Evolutionary conservation across 768 basidiomycete species (phyloP).

Genomic region (Lenzites betulinus): DNA sequence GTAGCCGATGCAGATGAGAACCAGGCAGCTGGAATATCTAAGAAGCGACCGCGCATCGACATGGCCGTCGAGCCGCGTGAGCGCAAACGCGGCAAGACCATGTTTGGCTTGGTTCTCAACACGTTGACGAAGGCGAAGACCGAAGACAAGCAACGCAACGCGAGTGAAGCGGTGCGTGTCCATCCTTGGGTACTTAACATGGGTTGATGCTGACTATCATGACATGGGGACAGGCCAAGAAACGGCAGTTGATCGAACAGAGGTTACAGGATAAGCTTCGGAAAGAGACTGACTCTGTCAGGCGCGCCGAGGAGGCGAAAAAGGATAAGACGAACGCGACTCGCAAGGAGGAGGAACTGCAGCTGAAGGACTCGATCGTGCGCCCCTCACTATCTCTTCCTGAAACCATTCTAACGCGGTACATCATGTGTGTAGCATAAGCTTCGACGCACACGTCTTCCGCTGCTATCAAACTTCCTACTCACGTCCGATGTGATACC

Average conservation of each 20-base stretch:
- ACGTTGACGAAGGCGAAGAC: constrained; percentile 87
- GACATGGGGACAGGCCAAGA: constrained; percentile 82
- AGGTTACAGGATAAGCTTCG: constrained; percentile 82
- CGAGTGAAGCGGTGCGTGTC: constrained; percentile 74
- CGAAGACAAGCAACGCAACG: constrained; percentile 81
- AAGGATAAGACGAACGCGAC: constrained; percentile 77
- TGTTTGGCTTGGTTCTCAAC: constrained; percentile 82
- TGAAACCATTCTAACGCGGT: not conserved
- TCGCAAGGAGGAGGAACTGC: constrained; percentile 80
- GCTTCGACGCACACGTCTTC: constrained; percentile 69
- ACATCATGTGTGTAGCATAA: constrained; percentile 53
- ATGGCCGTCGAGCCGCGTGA: constrained; percentile 58
- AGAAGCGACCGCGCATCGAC: constrained; percentile 76
- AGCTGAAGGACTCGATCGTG: constrained; percentile 80
- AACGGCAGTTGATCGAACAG: constrained; percentile 80
- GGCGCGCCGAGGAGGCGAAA: constrained; percentile 83
- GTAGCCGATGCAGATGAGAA: constrained; percentile 33
- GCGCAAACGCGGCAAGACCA: constrained; percentile 83
- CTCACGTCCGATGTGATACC: constrained; percentile 71
- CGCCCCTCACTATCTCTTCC: constrained; percentile 32
- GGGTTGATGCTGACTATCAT: too few species aligned
- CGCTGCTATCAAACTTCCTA: constrained; percentile 73
- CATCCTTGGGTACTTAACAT: not conserved
- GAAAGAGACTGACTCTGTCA: constrained; percentile 85
- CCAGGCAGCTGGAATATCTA: constrained; percentile 22